Percentiles rank a stretch among this genome's conserved stretches.
Evolutionary conservation across 306 rosid genomes (phyloP).

Genomic region (Sphenostylis stenocarpa): DNA sequence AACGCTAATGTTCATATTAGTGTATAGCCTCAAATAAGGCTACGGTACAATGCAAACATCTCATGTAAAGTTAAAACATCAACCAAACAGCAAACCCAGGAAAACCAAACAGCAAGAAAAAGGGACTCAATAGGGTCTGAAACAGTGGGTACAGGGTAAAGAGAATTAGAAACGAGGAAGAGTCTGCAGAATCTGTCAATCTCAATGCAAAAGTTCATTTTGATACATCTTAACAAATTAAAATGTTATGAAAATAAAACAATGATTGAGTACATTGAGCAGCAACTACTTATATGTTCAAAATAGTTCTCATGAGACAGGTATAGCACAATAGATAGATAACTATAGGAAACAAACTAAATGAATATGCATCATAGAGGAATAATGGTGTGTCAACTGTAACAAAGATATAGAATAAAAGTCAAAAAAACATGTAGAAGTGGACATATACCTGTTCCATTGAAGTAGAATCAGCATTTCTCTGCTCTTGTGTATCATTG

Average conservation of each 20-base stretch:
- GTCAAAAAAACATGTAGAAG: neutral
- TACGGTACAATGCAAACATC: neutral
- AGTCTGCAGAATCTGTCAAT: neutral
- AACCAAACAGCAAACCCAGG: neutral
- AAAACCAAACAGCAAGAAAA: neutral
- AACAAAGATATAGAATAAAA: neutral
- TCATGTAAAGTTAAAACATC: neutral
- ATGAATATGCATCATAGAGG: neutral
- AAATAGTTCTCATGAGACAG: no score
- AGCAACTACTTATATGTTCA: neutral
- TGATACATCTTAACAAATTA: neutral
- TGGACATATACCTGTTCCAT: conserved; percentile 70
- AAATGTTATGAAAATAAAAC: neutral
- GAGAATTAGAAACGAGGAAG: neutral
- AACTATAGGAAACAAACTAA: neutral
- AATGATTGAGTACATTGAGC: neutral
- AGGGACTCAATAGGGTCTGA: neutral
- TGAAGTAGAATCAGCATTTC: conserved; percentile 49
- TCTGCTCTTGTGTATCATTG: conserved; percentile 50
- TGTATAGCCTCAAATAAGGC: neutral
- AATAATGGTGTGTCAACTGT: neutral
- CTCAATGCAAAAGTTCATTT: neutral
- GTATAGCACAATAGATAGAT: no score
- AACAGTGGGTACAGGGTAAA: neutral
- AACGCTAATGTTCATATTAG: neutral